Conservation (phyloP, 768 basidiomycete species). For the Mycena filopes region DNA sequence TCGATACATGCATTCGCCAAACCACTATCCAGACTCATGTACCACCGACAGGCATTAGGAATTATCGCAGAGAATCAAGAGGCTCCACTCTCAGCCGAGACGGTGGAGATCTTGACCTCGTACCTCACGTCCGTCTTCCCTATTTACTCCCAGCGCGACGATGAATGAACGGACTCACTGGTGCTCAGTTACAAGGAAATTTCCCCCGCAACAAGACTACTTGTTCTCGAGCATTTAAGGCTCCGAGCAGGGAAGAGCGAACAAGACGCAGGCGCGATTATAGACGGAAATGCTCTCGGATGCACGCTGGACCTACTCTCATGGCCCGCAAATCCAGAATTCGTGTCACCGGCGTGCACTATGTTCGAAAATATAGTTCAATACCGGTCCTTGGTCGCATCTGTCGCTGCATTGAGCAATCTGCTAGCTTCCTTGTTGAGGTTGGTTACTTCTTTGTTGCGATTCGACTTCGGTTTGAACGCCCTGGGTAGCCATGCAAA, state of each 20-base stretch:
- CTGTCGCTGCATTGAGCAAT: no score
- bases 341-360: no score
- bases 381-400: no score
- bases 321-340: not conserved
- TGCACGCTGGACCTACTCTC: not conserved
- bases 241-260: not conserved
- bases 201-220: not conserved
- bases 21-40: not conserved
- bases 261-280: not conserved
- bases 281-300: not conserved
- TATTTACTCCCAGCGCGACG: no score
- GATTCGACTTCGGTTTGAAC: no score
- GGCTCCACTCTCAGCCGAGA: not conserved
- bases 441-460: no score
- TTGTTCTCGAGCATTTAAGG: not conserved
- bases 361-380: no score
- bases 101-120: not conserved
- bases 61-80: not conserved
- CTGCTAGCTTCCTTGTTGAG: no score
- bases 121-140: not conserved
- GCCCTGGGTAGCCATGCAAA: no score
- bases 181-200: not conserved
- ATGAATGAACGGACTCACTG: no score
- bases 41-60: not conserved
- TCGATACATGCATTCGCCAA: not conserved